A percentile compares a stretch with the other conserved stretches of the same genome.
phyloP scores from a whole-genome alignment of 2,329 filamentous ascomycete genomes.

The Bimuria novae-zelandiae region DNA sequence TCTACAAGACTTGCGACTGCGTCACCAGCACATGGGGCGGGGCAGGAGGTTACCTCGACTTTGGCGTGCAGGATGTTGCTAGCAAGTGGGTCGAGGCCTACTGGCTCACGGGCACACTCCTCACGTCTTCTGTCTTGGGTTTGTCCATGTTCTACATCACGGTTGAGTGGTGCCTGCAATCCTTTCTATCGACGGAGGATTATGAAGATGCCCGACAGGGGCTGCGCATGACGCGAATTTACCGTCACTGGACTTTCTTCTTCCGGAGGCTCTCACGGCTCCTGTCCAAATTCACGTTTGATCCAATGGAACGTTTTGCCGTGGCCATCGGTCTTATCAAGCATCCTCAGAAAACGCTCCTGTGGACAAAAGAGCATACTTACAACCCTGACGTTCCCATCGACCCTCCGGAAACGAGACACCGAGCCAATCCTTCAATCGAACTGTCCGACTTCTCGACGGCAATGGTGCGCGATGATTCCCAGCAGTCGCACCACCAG shows the following conservation, averaged over 20 bases:
- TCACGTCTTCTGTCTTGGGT: slow-evolving; percentile 37
- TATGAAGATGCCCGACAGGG: slow-evolving; percentile 35
- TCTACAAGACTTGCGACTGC: slow-evolving; percentile 50
- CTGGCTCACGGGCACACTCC: slow-evolving; percentile 40
- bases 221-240: slow-evolving; percentile 30
- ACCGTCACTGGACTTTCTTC: slow-evolving; percentile 22
- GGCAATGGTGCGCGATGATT: not conserved
- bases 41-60: slow-evolving; percentile 51
- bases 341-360: slow-evolving; percentile 25
- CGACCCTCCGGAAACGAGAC: not conserved
- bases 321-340: slow-evolving; percentile 22
- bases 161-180: slow-evolving; percentile 47
- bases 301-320: slow-evolving; percentile 20
- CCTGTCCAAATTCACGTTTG: slow-evolving; percentile 16
- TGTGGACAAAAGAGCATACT: slow-evolving; percentile 25
- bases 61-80: slow-evolving; percentile 34
- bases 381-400: slow-evolving; percentile 10
- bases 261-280: slow-evolving; percentile 16
- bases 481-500: slow-evolving; percentile 3
- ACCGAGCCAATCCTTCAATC: slow-evolving; percentile 13
- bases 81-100: slow-evolving; percentile 36
- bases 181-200: slow-evolving; percentile 42
- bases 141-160: slow-evolving; percentile 45
- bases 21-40: slow-evolving; percentile 45
- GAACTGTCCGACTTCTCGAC: slow-evolving; percentile 21